A percentile compares a stretch with the other conserved stretches of the same genome.
Conservation (phyloP, 306 rosid species). For the Castanospermum australe region DNA sequence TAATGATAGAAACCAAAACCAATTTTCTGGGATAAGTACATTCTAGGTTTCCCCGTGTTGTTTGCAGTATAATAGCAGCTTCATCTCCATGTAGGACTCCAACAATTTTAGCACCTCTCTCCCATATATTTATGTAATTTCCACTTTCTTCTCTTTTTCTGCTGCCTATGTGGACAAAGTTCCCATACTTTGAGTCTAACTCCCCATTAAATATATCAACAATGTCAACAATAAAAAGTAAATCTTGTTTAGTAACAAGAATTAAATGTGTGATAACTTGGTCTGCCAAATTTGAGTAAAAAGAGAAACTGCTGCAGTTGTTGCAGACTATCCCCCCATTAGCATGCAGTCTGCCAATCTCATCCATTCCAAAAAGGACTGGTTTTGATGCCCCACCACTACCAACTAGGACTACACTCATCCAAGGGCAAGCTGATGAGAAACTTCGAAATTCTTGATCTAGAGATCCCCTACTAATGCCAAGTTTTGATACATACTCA, state of each 20-base stretch:
- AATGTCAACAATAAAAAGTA: constrained; percentile 75
- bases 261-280: constrained; percentile 72
- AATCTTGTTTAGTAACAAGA: constrained; percentile 81
- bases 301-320: constrained; percentile 83
- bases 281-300: constrained; percentile 86
- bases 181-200: constrained; percentile 51
- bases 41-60: constrained; percentile 87
- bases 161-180: constrained; percentile 47
- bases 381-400: constrained; percentile 54
- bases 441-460: constrained; percentile 60
- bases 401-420: constrained; percentile 61
- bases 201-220: constrained; percentile 62
- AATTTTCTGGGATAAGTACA: constrained; percentile 87
- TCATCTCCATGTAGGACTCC: constrained; percentile 92
- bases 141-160: constrained; percentile 51
- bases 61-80: constrained; percentile 79
- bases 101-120: constrained; percentile 84
- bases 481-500: constrained; percentile 56
- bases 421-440: constrained; percentile 77
- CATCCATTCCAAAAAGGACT: constrained; percentile 77
- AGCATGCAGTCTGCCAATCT: constrained; percentile 72
- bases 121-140: constrained; percentile 80
- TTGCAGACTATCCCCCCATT: constrained; percentile 69
- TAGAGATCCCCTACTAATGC: constrained; percentile 44
- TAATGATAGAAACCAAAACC: constrained; percentile 75